Base-by-base conservation (phyloP, 2,329 filamentous ascomycete species). In the Blastomyces gilchristii region DNA sequence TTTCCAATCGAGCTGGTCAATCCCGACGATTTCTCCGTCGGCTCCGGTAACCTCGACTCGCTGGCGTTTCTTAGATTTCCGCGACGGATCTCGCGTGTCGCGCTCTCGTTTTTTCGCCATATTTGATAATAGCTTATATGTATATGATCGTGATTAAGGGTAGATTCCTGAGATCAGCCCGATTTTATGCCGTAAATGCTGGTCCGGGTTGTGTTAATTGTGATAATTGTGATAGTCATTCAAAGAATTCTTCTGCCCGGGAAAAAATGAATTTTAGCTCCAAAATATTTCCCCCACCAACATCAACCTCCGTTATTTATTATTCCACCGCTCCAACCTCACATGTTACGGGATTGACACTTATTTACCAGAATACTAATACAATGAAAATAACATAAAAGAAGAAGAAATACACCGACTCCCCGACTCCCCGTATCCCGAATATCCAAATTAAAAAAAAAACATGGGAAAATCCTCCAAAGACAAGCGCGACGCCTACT, bases 401-500 rank as follows among this genome's bases (percentile, higher is more conserved):
- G 4, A 47, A 9, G 16, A 39, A 31, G 6, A 53, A 31, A 52
- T 57, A 37, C 41, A 45, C 47, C 2, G 47, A 53, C 37, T 25
- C 31, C 7, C 28, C 54, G 56, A 43, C 37, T 25, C 31, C 7
- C 28, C 54, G 56, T 45, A 60, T 62, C 65, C 61, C 18, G 34
- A 8, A 37, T 37, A 37, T 37, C 25, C 3, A 43, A 22, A 25
- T 14, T 43, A 0, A 22, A 22, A 22, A 22, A 4, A 31, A 7
- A 58, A 22, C 4, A 96, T 96, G 92, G 92, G 92, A 1, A 97
- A 97, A 75, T 96, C 94, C 1, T 97, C 93, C 58, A 99, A 99
- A 77, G 94, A 99, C 74, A 99, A 99, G 79, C 89, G 94, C 61
- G 94, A 99, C 75, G 92, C 92, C 56, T 99, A 99, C 78, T 99